Base-by-base conservation (phyloP, 352 stramenopile species). In the Phytophthora uliginosa region DNA sequence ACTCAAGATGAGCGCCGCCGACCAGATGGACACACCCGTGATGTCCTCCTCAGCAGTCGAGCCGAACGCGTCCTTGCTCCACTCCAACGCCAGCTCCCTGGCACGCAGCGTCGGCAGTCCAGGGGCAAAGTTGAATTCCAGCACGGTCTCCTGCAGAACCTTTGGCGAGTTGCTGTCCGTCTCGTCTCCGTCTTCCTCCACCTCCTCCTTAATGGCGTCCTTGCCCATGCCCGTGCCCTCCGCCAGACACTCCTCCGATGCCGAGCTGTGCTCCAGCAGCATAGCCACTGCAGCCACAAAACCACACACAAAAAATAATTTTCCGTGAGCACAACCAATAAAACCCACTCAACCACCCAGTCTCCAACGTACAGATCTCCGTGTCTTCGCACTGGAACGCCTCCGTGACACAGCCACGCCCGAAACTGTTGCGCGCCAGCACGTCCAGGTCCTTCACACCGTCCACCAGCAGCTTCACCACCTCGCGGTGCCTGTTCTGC, bases 11-110 rank as follows among this genome's bases (percentile, higher is more conserved):
- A 97, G 75, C 28, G 90, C 90, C 42, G 90, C 90, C n/a, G 90
- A 97, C 90, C 90, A 97, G 62, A 96, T 95, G 17, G 88, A 95
- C 10, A 97, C 88, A 18, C 90, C 90, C 2, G 90, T 97, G 54
- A 95, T 96, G 56, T 97, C 90, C 63, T 97, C 89, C 31, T 95
- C 86, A 1, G 89, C 90, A 7, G 77, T 93, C 9, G 85, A 87
- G 1, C 85, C 84, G 61, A 97, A 97, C 4, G 90, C 90, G 40
- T 93, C 86, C 59, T 92, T 91, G 60, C 86, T 84, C 89, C 89
- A 95, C 59, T 97, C 88, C 10, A 97, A 63, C 22, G 88, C 90
- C 33, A 97, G 75, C 72, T 97, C 90, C 22, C 90, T 85, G 1
- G 84, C 89, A 48, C 88, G 89, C 8, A 97, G 56, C 1, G 78